Conservation (phyloP, 2,329 filamentous ascomycete genomes). For the Pseudohalonectria lignicola region DNA sequence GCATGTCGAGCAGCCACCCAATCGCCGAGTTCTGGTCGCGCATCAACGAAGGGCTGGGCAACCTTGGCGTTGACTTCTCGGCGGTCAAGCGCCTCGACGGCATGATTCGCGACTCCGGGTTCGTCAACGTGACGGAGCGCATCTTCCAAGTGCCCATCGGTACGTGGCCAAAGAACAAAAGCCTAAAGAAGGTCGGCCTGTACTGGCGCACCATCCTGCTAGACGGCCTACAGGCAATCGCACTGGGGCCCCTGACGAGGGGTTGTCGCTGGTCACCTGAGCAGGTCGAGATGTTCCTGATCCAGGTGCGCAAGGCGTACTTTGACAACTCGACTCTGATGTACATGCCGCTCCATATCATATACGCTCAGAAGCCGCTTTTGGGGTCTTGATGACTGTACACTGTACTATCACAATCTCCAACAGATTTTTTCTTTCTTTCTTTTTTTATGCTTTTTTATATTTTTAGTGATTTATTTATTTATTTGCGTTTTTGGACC, state of each 20-base stretch:
- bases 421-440: too few species aligned
- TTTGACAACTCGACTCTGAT: conserved; percentile 22
- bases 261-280: conserved; percentile 27
- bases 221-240: conserved; percentile 26
- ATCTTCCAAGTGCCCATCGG: conserved; percentile 12
- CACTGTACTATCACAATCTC: too few species aligned
- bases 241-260: conserved; percentile 24
- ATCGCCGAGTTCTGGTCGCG: conserved; percentile 7
- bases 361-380: conserved; percentile 25
- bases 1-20: not conserved
- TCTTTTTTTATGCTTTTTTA: too few species aligned
- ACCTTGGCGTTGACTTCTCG: conserved; percentile 18
- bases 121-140: conserved; percentile 7
- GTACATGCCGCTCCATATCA: conserved; percentile 27
- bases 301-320: conserved; percentile 28
- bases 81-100: not conserved
- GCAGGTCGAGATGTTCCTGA: conserved; percentile 31
- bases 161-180: conserved; percentile 11
- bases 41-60: conserved; percentile 17
- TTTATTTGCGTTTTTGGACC: too few species aligned
- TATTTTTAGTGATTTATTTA: too few species aligned
- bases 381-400: not conserved
- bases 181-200: conserved; percentile 3
- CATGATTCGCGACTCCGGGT: conserved; percentile 13
- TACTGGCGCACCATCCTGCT: conserved; percentile 14